These are phyloP conservation scores for Xylariaceae sp. DNA, from an alignment of 2,329 filamentous ascomycete species.

Conservation along the genomic window DNA sequence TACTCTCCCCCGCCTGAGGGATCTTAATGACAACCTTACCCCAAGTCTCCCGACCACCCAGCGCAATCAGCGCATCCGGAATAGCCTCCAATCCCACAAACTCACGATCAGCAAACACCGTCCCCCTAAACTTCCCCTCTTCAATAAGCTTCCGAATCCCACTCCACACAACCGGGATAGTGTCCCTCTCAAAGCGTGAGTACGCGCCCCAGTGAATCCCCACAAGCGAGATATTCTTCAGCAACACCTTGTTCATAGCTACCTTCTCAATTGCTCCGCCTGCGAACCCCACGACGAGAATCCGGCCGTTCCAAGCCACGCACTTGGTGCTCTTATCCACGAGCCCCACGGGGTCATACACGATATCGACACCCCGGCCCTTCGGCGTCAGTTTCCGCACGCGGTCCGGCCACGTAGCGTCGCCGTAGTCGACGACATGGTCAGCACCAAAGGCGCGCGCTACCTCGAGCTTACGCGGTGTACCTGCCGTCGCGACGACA, in stretches of 20 bases:
- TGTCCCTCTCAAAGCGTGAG: constrained; percentile 63
- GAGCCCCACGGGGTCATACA: constrained; percentile 90
- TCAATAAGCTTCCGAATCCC: constrained; percentile 74
- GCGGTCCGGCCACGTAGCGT: constrained; percentile 55
- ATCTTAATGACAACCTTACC: constrained; percentile 92
- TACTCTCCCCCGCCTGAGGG: constrained; percentile 58
- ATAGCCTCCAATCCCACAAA: constrained; percentile 79
- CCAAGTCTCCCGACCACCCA: constrained; percentile 83
- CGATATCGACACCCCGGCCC: constrained; percentile 74
- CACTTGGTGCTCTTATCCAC: constrained; percentile 87
- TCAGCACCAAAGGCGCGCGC: constrained; percentile 80
- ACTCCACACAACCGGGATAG: constrained; percentile 69
- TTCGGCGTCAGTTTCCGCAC: constrained; percentile 75
- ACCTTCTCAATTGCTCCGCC: constrained; percentile 85
- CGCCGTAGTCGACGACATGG: constrained; percentile 70
- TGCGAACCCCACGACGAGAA: constrained; percentile 86
- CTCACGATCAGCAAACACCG: constrained; percentile 73
- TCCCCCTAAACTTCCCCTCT: constrained; percentile 72
- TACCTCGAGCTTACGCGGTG: constrained; percentile 70
- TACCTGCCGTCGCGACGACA: constrained; percentile 88
- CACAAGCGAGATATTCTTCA: constrained; percentile 90
- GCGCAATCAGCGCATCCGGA: constrained; percentile 66
- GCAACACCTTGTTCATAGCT: constrained; percentile 80
- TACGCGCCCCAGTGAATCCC: constrained; percentile 93
- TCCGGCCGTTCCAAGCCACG: constrained; percentile 84